Base-by-base conservation (phyloP, 2,329 filamentous ascomycete species). In the Aspergillus novoparasiticus region DNA sequence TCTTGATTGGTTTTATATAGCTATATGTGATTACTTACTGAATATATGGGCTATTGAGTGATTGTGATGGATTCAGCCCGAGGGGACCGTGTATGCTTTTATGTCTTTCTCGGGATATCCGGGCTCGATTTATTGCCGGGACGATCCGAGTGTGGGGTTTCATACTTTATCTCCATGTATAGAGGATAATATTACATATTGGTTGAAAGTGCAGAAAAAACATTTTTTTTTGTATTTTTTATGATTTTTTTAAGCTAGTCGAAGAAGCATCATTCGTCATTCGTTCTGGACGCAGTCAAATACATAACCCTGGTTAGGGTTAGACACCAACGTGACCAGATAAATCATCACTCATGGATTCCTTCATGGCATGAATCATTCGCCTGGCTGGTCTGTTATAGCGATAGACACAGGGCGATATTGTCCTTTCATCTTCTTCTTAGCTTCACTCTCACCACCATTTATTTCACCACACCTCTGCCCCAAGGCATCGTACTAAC, bases 41-140 rank as follows among this genome's bases (percentile, higher is more conserved):
- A 12, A 12, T 48, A 23, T 28, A 28, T 28, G 26, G 26, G 26
- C 26, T 48, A 26, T 14, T 23, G 5, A 26, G 45, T 23, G 45
- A 2, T 48, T 48, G 45, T 16, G 21, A 5, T 48, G 26, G 12
- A 30, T n/a, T n/a, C 48, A 51, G 32, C 19, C 4, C 11, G 28
- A 3, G 19, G 48, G 28, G 19, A 51, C 19, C 45, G 6, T 26
- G 11, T 26, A 48, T 14, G 28, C 30, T 32, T 32, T 32, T 53
- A 53, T n/a, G 6, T 11, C 28, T 45, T 45, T n/a, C 19, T 48
- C 59, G 59, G 59, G 59, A 60, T 60, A 48, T 60, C 59, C 59
- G 59, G 48, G 19, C 26, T 45, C 12, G 10, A 45, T 23, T 45
- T 9, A 45, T 12, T 4, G 19, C n/a, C 28, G 14, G 48, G 28